Evolutionary conservation across 306 rosid species (phyloP).

Genomic region (Medicago lupulina): DNA sequence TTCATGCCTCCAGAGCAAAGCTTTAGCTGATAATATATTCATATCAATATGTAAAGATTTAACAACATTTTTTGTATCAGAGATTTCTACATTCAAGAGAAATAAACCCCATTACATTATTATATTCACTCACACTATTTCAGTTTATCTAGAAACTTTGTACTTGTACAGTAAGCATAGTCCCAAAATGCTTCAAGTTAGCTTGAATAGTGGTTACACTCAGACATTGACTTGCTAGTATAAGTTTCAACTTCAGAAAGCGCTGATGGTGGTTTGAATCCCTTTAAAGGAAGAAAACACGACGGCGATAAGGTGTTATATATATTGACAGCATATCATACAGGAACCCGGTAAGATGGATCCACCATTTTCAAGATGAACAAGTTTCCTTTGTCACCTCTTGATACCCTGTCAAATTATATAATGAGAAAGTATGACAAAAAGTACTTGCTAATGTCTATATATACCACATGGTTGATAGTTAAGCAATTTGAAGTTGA

Average conservation of each 20-base stretch:
- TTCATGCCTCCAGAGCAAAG: neutral
- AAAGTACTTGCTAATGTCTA: neutral
- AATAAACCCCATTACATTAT: neutral
- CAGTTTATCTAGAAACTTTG: neutral
- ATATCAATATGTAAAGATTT: slow-evolving; percentile 3
- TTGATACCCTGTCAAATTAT: slow-evolving; percentile 71
- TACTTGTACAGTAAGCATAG: slow-evolving; percentile 28
- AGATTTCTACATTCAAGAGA: slow-evolving; percentile 22
- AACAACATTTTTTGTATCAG: slow-evolving; percentile 12
- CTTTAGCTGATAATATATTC: neutral
- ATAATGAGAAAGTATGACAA: neutral
- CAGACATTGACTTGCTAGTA: neutral
- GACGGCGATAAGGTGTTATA: neutral
- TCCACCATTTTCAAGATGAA: slow-evolving; percentile 87
- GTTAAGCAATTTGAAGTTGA: neutral
- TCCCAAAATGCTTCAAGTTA: slow-evolving; percentile 29
- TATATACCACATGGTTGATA: neutral
- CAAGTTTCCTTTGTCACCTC: slow-evolving; percentile 94
- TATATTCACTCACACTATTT: slow-evolving; percentile 15
- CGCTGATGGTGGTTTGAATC: slow-evolving; percentile 18
- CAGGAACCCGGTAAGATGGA: slow-evolving; percentile 81
- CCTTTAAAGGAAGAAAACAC: neutral
- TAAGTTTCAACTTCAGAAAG: slow-evolving; percentile 25
- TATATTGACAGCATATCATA: slow-evolving; percentile 39
- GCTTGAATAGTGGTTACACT: slow-evolving; percentile 16